Evolutionary conservation across 306 rosid species (phyloP), one percentile per base, ranked within the genome.

Genomic region (Pterocarpus macrocarpus): DNA sequence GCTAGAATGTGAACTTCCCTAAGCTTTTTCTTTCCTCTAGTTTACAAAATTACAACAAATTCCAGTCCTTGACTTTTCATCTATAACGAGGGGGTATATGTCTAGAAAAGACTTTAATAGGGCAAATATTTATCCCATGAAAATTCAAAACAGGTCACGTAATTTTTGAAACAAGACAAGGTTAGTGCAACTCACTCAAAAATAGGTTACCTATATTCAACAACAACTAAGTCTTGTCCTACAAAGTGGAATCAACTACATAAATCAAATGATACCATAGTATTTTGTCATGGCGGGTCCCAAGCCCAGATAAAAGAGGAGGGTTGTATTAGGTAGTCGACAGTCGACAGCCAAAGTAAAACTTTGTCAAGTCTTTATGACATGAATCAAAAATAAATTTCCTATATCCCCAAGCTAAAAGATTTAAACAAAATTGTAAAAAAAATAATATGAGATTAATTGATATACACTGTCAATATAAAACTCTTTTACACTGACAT

Each of bases 81-180:
- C 14, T 5, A 28, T 35, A 36, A 64, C 1, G 13, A 36, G 45
- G 69, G 45, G 35, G 38, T 30, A 61, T 10, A 12, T 33, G n/a
- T 64, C 45, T 35, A 35, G 47, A 64, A 35, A 64, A 64, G 28
- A 35, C 9, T 64, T 63, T 4, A 32, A 13, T 11, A 33, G 22
- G 68, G 4, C 43, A 39, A n/a, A 14, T 2, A 14, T 64, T 64
- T 59, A 28, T 59, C 36, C 28, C n/a, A 59, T 38, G 5, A 30
- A 59, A 59, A 59, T 28, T 10, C 6, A 30, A 59, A 59, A 59
- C 7, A 59, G 7, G 65, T 30, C 65, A 59, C 30, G 38, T 59
- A 59, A 59, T 22, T 59, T 59, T 59, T 59, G 65, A 59, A 59
- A 59, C 39, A 30, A 59, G 38, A 59, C 8, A 30, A 6, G 65